Evolutionary conservation across 2,329 filamentous ascomycete species (phyloP).

Genomic region (Colletotrichum eremochloae): DNA sequence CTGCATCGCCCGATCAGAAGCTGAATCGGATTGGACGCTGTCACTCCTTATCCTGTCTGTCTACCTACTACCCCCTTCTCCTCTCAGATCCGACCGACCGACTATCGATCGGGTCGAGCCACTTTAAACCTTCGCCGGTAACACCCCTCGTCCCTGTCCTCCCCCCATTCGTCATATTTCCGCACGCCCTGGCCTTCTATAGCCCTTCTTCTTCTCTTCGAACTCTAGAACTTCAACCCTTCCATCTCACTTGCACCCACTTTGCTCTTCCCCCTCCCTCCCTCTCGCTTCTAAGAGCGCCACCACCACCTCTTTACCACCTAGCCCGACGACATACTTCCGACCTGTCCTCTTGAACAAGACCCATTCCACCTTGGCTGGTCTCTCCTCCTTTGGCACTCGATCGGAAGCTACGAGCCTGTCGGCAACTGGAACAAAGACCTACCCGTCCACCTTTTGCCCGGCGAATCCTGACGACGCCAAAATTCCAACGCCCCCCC

Average conservation of each 20-base stretch:
- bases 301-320: constrained; percentile 4
- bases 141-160: constrained; percentile 31
- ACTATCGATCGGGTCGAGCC: constrained; percentile 40
- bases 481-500: not conserved
- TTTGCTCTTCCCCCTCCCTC: not conserved
- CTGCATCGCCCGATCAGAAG: constrained; percentile 5
- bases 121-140: constrained; percentile 41
- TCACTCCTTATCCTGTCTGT: constrained; percentile 2
- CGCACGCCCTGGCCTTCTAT: constrained; percentile 37
- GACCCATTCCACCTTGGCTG: constrained; percentile 19
- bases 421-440: constrained; percentile 25
- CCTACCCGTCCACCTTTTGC: constrained; percentile 1
- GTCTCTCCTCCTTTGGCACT: constrained; percentile 3
- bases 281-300: not conserved
- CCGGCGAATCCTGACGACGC: constrained; percentile 24
- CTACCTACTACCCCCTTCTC: constrained; percentile 6
- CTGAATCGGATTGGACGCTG: not conserved
- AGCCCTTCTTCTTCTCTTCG: constrained; percentile 40
- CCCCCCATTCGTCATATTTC: constrained; percentile 40
- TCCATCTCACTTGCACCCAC: constrained; percentile 30
- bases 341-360: not conserved
- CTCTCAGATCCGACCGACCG: constrained; percentile 34
- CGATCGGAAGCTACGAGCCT: constrained; percentile 16
- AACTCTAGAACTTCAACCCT: constrained; percentile 42
- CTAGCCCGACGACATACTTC: not conserved